Evolutionary conservation across 1,284 basidiomycete species (phyloP), one percentile per base, ranked within the genome.

Genomic region (Taiwanofungus camphoratus): DNA sequence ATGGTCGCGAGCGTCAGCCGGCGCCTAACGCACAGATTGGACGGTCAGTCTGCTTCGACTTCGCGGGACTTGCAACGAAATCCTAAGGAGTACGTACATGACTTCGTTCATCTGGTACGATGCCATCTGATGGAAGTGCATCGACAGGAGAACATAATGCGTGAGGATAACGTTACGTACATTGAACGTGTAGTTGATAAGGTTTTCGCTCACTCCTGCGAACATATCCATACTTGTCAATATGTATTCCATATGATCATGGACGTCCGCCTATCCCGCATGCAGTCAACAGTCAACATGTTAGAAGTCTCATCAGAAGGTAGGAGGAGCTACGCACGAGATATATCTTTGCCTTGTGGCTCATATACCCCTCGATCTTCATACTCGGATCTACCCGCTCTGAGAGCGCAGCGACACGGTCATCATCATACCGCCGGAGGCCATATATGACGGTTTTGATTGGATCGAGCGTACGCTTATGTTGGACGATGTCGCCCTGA

Each of bases 71-170:
- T n/a, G n/a, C n/a, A n/a, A n/a, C n/a, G n/a, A n/a, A n/a, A n/a
- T n/a, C n/a, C n/a, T n/a, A 37, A 40, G 33, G 39, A 7, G 32
- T 20, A 61, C 74, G 39, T 59, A 78, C 80, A 85, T 83, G 30
- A 77, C 74, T 55, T 77, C 68, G 60, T 84, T 85, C 76, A 79
- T 83, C 56, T 84, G 74, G 59, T 82, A 80, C 9, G 79, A 79
- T 16, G 79, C 73, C 64, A 78, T 73, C 79, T 82, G 18, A 8
- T 33, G 31, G 7, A 16, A 33, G 47, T 5, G 47, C 7, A 32
- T 35, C n/a, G 36, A 16, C 16, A 8, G 19, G 15, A 22, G 15
- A 29, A 42, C 34, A 39, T 31, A 38, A 43, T 18, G 21, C 18
- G 29, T 24, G 35, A 43, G 33, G 51, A 31, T 40, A 46, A 36